phyloP scores from a whole-genome alignment of 169 alveolate species.

The Plasmodium knowlesi region DNA sequence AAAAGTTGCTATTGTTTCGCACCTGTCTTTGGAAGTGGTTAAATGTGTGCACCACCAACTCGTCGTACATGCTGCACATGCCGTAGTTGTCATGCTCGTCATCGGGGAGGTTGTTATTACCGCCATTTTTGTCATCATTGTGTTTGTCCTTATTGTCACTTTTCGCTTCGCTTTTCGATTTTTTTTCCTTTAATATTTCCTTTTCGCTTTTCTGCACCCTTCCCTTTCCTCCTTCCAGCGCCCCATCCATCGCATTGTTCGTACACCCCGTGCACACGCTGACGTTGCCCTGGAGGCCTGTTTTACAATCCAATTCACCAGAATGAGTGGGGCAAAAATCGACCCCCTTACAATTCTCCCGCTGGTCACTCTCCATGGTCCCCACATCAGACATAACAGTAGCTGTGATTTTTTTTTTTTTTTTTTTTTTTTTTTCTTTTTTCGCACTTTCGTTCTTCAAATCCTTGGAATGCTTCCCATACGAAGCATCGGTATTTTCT shows the following conservation, averaged over 20 bases:
- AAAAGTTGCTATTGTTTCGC: slow-evolving; percentile 47
- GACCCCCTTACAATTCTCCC: background rate
- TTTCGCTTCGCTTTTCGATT: background rate
- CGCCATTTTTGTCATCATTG: background rate
- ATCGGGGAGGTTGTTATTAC: background rate
- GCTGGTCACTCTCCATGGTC: background rate
- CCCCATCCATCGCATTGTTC: background rate
- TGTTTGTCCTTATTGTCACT: background rate
- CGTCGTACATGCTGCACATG: slow-evolving; percentile 1
- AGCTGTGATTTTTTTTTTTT: background rate
- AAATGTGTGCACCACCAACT: background rate
- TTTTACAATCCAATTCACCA: background rate
- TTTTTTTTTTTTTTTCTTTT: background rate
- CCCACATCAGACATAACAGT: background rate
- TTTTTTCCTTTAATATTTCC: too few species aligned
- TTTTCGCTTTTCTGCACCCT: too few species aligned
- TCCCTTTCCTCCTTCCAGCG: background rate
- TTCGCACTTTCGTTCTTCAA: background rate
- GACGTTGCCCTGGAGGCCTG: background rate
- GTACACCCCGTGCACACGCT: background rate
- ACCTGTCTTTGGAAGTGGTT: background rate
- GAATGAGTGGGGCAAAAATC: background rate
- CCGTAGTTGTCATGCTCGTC: background rate
- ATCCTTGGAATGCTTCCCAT: background rate
- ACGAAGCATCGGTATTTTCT: background rate